Evolutionary conservation across 2,329 filamentous ascomycete species (phyloP).

Genomic region (Colletotrichum viniferum): DNA sequence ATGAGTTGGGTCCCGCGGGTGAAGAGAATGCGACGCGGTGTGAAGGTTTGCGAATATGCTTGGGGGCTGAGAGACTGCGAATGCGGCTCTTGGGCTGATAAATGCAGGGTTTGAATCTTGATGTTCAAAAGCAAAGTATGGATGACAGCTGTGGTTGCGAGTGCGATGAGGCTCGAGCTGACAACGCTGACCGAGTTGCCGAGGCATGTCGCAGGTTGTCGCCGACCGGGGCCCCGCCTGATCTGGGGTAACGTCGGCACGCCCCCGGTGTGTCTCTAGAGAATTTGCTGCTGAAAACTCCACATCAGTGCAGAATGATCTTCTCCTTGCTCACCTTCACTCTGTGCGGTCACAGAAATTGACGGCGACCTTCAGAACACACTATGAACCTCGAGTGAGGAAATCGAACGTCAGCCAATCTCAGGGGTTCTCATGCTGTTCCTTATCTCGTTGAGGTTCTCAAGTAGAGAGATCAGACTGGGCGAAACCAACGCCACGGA

Average conservation of each 20-base stretch:
- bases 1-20: not conserved
- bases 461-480: not conserved
- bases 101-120: not conserved
- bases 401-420: not conserved
- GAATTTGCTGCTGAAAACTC: not conserved
- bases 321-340: not conserved
- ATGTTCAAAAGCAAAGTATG: too few relatives aligned
- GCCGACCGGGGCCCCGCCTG: conserved; percentile 6
- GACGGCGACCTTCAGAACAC: not conserved
- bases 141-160: conserved; percentile 10
- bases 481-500: conserved; percentile 10
- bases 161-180: not conserved
- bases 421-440: not conserved
- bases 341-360: not conserved
- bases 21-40: not conserved
- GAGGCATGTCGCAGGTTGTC: conserved; percentile 13
- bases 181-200: conserved; percentile 10
- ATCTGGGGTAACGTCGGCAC: conserved; percentile 1
- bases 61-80: not conserved
- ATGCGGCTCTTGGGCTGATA: not conserved
- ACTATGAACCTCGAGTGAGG: not conserved
- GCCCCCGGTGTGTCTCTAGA: not conserved
- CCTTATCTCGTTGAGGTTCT: not conserved
- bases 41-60: not conserved
- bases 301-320: not conserved